Evolutionary conservation across 2,329 filamentous ascomycete species (phyloP), one percentile per base, ranked within the genome.

Genomic region (Scorias spongiosa): DNA sequence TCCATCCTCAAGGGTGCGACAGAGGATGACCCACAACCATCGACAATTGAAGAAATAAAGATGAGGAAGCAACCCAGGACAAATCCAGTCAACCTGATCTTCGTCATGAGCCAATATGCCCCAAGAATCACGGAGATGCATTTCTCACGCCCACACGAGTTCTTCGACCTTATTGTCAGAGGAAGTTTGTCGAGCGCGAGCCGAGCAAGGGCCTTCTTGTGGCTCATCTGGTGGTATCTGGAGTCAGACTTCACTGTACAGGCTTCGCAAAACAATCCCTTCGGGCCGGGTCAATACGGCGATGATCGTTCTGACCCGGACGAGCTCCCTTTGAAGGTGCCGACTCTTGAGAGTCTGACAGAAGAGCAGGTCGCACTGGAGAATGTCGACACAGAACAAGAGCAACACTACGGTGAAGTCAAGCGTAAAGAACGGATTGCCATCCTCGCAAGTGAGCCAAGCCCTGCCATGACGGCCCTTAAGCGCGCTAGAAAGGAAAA

Each of bases 161-260:
- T 98, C 62, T 93, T 95, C 62, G 91, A 98, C 56, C 74, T 98
- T 12, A 81, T 98, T 54, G 96, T 96, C 88, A 81, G 85, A 57
- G 80, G 81, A 1, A 81, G 84, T 18, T 74, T 86, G 48, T 85
- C 80, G 45, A 96, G 88, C 63, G 67, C 71, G 52, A 93, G 85
- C 48, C 77, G 91, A 49, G 88, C 91, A 1, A 79, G 70, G 39
- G 89, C 89, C 1, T 98, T 98, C 54, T 67, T 98, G 15, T 98
- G 91, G 91, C 70, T 98, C 49, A 93, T 98, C 79, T 98, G 91
- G 91, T 95, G 91, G 70, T 96, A 98, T 58, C 74, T 98, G 14
- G 91, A 98, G 61, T 94, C 88, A 26, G 86, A 95, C 60, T 96
- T 95, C 53, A 84, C 84, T 0, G 78, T 82, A 53, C 84, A 94